Evolutionary conservation across 495 filamentous ascomycete species (phyloP).

Genomic region (Copromyces sp.): DNA sequence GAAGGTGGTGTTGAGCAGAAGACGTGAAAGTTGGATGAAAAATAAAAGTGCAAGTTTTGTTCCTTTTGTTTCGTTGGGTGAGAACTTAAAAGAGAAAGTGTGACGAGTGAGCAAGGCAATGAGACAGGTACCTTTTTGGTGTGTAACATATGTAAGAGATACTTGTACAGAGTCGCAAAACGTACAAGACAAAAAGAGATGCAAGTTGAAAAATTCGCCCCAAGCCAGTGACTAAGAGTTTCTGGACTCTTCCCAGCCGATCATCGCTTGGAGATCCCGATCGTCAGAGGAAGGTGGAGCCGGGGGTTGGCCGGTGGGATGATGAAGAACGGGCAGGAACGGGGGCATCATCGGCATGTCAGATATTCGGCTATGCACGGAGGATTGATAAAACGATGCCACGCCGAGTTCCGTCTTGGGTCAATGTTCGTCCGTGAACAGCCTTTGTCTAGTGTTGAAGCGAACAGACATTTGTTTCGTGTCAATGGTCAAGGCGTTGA

Average conservation of each 20-base stretch:
- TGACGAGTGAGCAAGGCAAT: neutral
- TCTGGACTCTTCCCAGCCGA: neutral
- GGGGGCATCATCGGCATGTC: neutral
- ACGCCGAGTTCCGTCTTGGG: neutral
- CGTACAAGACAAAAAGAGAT: neutral
- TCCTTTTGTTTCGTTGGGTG: neutral
- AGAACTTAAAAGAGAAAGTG: neutral
- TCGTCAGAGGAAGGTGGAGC: neutral
- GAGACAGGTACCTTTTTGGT: neutral
- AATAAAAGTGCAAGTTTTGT: neutral
- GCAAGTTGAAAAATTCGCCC: neutral
- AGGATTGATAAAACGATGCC: neutral
- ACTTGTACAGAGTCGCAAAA: neutral
- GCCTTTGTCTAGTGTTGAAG: neutral
- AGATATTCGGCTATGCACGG: neutral
- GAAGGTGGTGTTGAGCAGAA: constrained; percentile 7
- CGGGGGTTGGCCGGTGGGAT: neutral
- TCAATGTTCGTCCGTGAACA: neutral
- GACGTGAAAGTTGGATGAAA: neutral
- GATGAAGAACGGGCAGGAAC: neutral
- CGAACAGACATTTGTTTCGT: neutral
- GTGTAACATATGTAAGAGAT: neutral
- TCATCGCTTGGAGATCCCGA: neutral
- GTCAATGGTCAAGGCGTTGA: neutral
- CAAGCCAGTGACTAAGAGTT: neutral